phyloP scores from a whole-genome alignment of 371 early-diverging fungal genomes.

The Mucor velutinosus region DNA sequence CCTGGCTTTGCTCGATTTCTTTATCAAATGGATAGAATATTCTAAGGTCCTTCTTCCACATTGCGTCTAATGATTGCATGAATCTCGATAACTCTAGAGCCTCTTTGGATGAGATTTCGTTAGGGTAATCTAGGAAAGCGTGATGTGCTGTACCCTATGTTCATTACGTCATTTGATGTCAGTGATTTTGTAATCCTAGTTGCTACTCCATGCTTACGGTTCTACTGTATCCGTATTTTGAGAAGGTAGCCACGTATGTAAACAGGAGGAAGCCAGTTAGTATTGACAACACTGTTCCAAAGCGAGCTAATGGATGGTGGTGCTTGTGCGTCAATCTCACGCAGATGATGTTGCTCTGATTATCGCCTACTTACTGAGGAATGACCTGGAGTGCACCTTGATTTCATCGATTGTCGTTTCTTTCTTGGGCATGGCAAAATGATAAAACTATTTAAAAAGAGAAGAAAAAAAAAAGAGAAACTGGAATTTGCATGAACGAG shows the following conservation, averaged over 20 bases:
- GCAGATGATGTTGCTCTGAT: not conserved
- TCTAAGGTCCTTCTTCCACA: slow-evolving; percentile 6
- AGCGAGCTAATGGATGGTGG: not conserved
- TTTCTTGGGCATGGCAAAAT: not conserved
- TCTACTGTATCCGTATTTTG: slow-evolving; percentile 8
- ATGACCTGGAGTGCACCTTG: not conserved
- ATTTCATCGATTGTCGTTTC: not conserved
- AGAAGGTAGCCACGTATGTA: not conserved
- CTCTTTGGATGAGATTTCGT: slow-evolving; percentile 11
- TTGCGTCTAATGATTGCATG: not conserved
- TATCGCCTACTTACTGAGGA: not conserved
- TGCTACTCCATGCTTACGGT: not conserved
- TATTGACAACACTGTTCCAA: not conserved
- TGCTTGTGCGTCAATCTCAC: not conserved
- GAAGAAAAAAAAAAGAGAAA: too few species aligned
- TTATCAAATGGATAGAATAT: not conserved
- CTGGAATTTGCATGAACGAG: too few species aligned
- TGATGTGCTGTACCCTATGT: slow-evolving; percentile 9
- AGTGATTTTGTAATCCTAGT: not conserved
- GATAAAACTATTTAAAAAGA: too few species aligned
- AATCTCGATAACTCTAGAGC: slow-evolving; percentile 10
- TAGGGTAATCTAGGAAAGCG: slow-evolving; percentile 13
- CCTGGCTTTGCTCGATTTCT: not conserved
- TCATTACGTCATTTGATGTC: not conserved
- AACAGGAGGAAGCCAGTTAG: not conserved